Evolutionary conservation across 2,329 filamentous ascomycete genomes (phyloP).

Genomic region (Truncatella angustata): DNA sequence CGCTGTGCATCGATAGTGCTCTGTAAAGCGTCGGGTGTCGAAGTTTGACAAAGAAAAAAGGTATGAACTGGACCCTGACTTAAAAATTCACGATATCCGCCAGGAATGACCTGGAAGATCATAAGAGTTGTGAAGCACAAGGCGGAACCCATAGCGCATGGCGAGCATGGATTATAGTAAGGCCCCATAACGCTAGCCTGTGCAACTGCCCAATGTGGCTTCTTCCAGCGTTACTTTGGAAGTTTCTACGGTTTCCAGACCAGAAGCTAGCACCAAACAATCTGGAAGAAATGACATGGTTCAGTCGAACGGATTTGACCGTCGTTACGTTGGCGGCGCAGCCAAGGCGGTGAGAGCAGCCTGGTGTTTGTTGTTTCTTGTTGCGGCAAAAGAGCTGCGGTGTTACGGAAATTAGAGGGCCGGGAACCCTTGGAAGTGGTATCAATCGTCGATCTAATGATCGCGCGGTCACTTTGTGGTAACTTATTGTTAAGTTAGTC

Average conservation of each 20-base stretch:
- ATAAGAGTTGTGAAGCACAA: not conserved
- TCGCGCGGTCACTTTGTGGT: not conserved
- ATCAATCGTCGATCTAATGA: slow-evolving; percentile 5
- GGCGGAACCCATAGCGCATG: not conserved
- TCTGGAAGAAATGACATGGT: not conserved
- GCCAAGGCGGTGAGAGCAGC: slow-evolving; percentile 5
- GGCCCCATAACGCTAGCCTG: not conserved
- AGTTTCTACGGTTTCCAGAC: slow-evolving; percentile 7
- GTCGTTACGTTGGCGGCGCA: not conserved
- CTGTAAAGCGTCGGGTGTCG: not conserved
- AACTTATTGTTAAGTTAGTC: no score
- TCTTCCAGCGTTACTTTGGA: not conserved
- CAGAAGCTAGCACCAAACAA: not conserved
- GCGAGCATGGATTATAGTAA: not conserved
- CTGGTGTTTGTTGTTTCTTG: slow-evolving; percentile 9
- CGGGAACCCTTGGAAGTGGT: slow-evolving; percentile 1
- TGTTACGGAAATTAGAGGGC: not conserved
- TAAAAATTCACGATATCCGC: not conserved
- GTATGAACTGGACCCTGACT: not conserved
- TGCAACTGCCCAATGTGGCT: slow-evolving; percentile 1
- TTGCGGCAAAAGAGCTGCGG: slow-evolving; percentile 7
- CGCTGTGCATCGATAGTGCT: no score
- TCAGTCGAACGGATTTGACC: not conserved
- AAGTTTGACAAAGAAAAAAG: not conserved
- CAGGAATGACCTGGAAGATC: not conserved